A percentile compares a stretch with the other conserved stretches of the same genome.
Evolutionary conservation across 345 rosid species (phyloP).

Genomic region (Viola odorata): DNA sequence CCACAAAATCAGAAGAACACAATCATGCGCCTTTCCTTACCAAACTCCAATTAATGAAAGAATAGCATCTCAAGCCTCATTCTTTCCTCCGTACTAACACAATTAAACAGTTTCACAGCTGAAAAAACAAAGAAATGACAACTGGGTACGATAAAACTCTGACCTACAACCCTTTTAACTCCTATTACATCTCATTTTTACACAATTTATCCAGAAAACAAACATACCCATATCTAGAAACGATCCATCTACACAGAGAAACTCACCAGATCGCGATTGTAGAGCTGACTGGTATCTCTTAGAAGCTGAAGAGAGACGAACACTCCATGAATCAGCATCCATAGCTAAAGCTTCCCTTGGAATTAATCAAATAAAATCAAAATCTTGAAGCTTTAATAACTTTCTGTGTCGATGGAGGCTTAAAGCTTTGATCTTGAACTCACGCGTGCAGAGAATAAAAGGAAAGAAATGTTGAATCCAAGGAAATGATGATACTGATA

Average conservation of each 20-base stretch:
- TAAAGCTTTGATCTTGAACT: conserved; percentile 7
- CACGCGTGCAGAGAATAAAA: background rate
- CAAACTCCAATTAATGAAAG: background rate
- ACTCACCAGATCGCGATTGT: conserved; percentile 86
- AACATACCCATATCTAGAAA: background rate
- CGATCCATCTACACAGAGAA: background rate
- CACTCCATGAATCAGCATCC: conserved; percentile 89
- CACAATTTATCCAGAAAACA: conserved; percentile 2
- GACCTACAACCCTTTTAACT: background rate
- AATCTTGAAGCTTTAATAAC: background rate
- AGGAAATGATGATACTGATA: conserved; percentile 13
- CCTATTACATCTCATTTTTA: background rate
- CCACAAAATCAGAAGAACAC: background rate
- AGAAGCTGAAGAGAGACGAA: conserved; percentile 74
- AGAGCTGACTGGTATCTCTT: conserved; percentile 78
- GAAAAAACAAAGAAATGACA: conserved; percentile 5
- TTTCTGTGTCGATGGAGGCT: background rate
- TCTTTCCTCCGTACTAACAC: too few species aligned
- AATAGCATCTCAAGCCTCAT: background rate
- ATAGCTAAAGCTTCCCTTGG: conserved; percentile 25
- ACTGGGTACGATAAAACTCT: background rate
- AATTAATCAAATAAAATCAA: background rate
- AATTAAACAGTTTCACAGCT: background rate
- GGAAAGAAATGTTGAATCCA: background rate
- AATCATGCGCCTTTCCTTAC: background rate